Base-by-base conservation (phyloP, 495 filamentous ascomycete genomes). In the Penicillium fimorum region DNA sequence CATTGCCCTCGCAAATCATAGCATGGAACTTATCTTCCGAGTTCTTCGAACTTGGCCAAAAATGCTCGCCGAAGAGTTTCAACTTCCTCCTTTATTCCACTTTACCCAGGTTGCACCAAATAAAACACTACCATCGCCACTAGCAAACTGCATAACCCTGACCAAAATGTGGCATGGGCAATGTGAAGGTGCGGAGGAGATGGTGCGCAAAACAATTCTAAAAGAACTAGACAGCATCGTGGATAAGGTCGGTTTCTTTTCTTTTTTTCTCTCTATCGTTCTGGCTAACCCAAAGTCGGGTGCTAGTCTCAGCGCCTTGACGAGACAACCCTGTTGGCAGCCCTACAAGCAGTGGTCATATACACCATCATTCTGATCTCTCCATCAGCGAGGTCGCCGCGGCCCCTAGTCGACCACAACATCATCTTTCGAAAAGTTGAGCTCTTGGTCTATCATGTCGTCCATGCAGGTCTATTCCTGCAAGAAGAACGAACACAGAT, bases 111-210 rank as follows among this genome's bases (percentile, higher is more conserved):
- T 65, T 7, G 40, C 37, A 10, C 44, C 57, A 47, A 46, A 49
- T 1, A 53, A 25, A 20, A 52, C 42, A 18, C 47, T 68, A 20
- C 64, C 69, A 1, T 47, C 38, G 37, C 67, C 67, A 1, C 55
- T 76, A n/a, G 65, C 69, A 18, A 68, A 65, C 22, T 76, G 73
- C 57, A 51, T 57, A 10, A 69, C 71, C 13, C 51, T 77, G 15
- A 59, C 57, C 42, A 73, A 71, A 52, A 70, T 77, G 68, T 77
- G 74, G 74, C 53, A 66, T 49, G 67, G 68, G 11, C 66, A 74
- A 45, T 61, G 58, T 9, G 55, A 56, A 38, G 67, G 69, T 1
- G 59, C 71, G 7, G 62, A 64, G 9, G 59, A 63, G 27, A 64
- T 75, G 10, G 70, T 73, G 7, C 58, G 61, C 13, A 25, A 48